These are phyloP conservation scores for Polygonum aviculare DNA, from an alignment of 148 eudicot genomes.

Conservation along the genomic window DNA sequence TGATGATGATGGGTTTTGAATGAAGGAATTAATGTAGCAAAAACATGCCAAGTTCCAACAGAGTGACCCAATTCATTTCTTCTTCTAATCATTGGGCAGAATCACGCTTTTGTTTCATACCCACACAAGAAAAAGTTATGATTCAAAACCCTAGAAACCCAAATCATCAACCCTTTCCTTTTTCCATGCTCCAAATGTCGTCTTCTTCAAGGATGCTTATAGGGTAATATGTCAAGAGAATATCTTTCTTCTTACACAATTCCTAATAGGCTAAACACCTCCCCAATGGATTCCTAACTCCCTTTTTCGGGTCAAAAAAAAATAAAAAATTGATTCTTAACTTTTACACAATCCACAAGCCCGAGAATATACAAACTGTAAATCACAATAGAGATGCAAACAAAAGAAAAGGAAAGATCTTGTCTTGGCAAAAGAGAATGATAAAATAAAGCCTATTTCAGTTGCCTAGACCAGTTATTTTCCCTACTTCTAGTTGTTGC, in stretches of 20 bases:
- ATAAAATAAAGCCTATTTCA: not conserved
- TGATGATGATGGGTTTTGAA: not conserved
- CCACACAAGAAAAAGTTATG: not conserved
- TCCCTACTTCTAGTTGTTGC: not conserved
- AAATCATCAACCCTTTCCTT: not conserved
- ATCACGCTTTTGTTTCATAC: conserved; percentile 8
- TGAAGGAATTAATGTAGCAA: not conserved
- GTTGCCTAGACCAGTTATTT: not conserved
- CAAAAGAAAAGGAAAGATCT: conserved; percentile 9
- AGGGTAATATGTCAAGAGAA: conserved; percentile 6
- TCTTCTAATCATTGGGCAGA: conserved; percentile 2
- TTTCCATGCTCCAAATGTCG: not conserved
- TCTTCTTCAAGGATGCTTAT: not conserved
- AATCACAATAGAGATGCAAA: conserved; percentile 12
- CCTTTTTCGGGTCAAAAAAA: too few relatives aligned
- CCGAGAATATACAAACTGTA: not conserved
- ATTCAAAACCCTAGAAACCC: not conserved
- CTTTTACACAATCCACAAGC: not conserved
- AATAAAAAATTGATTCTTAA: not conserved
- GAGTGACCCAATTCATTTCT: too few relatives aligned
- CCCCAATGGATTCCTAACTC: conserved; percentile 5
- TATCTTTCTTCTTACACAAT: conserved; percentile 26
- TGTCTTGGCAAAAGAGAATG: not conserved
- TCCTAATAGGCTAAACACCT: conserved; percentile 15
- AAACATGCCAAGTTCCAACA: not conserved